Evolutionary conservation across 768 basidiomycete genomes (phyloP), one percentile per base, ranked within the genome.

Genomic region (Lactarius pseudohatsudake): DNA sequence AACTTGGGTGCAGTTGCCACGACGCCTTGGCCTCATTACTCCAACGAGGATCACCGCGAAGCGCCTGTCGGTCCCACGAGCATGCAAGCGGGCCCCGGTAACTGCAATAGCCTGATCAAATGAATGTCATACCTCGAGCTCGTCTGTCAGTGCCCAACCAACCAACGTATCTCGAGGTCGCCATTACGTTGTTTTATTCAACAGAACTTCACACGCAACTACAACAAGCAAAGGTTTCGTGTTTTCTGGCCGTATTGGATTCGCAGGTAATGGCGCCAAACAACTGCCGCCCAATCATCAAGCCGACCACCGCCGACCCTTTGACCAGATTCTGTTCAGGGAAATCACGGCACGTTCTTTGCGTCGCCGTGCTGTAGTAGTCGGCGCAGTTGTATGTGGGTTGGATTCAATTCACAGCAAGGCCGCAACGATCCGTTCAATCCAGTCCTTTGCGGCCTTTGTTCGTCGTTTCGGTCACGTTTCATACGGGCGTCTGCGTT

Each of bases 1-100:
- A 28, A 53, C 50, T 53, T 53, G 15, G 50, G 50, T 53, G 50
- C 50, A 53, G 50, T 15, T 53, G 5, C 50, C 50, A 53, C 50
- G 50, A 53, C 26, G 26, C 26, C n/a, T 53, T 26, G 50, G 26
- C 50, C 50, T 53, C 50, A 22, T 53, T 26, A 53, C 13, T 53
- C 50, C 50, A 53, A 53, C 50, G 50, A 53, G 50, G 50, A 26
- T 22, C 5, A 53, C 26, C 13, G 26, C 15, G 10, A 53, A 28
- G 22, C 50, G 26, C 50, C 11, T 53, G 26, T 26, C 50, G 26
- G 50, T 13, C 13, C 26, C 50, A 53, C 50, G 26, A 15, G 50
- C 50, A 47, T 47, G 45, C n/a, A 47, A 22, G n/a, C 45, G 8
- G 45, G 45, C 45, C 45, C 45, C 45, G 45, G n/a, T 11, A 10